Base-by-base conservation (phyloP, 129 eudicot genomes). In the Pulicaria dysenterica region DNA sequence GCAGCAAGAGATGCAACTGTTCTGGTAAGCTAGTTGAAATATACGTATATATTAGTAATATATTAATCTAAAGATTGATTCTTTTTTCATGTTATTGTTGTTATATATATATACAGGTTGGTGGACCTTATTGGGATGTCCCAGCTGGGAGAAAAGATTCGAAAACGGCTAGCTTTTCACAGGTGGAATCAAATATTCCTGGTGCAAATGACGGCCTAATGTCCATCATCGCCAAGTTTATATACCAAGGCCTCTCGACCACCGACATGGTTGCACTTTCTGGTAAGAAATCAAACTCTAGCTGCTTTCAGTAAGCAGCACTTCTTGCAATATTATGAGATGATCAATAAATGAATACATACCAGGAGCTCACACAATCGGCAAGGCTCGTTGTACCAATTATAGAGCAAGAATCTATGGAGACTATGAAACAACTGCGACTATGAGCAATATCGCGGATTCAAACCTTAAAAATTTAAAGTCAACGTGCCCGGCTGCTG, bases 251-350 rank as follows among this genome's bases (percentile, higher is more conserved):
- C 40, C 90, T 95, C 13, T 86, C 97, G 1, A 96, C 88, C 47
- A 90, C 97, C 36, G 99, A 95, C 61, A 81, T 95, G 96, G 99
- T 90, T 36, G 99, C 99, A 73, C 97, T 95, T 72, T 90, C 97
- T 1, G 99, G 99, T 95, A 79, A 67, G 82, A 77, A 24, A 24
- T 24, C 2, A 24, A 24, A 24, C 31, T 24, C 31, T 24, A 24
- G 31, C 31, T 24, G 2, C 31, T 24, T 24, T 17, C 37, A 41
- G n/a, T n/a, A n/a, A n/a, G n/a, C n/a, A 12, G 13, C 8, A 50
- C 6, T 45, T 38, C 59, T 47, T 8, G n/a, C 36, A 72, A 58
- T 65, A 70, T 70, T 56, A 13, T 39, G 0, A 66, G 50, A 68
- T 69, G 51, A 36, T 39, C 44, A 54, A 53, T 8, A 24, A 24